Base-by-base conservation (phyloP, 148 eudicot species). In the Rhododendron ferrugineum region DNA sequence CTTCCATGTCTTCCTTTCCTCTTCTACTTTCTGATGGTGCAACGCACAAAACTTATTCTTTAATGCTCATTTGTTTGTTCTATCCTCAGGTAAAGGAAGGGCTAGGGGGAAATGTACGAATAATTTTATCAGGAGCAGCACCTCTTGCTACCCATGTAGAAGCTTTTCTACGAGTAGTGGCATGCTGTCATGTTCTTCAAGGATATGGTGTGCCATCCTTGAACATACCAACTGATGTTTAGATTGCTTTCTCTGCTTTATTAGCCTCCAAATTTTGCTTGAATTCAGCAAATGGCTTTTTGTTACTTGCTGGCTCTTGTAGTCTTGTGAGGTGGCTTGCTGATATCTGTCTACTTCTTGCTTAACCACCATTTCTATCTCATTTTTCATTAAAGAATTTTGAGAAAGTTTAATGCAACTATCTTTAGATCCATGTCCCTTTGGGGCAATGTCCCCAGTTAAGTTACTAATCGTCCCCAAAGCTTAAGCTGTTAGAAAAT, bases 121-220 rank as follows among this genome's bases (percentile, higher is more conserved):
- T 97, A 80, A 97, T 97, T 76, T 89, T 97, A 84, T 97, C 99
- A 84, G 99, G 99, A 89, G 99, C 98, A 82, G 99, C 99, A 22
- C 99, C 99, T 75, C 98, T 97, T 85, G 96, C 99, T 78, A 85
- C 92, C 66, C 99, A 97, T 87, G 96, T 97, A 36, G 98, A 97
- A 90, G 93, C 93, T 49, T 97, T 86, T 90, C 86, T 97, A 66
- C 93, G 95, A 85, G 99, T 97, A 37, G 98, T 95, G 34, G 91
- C 99, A 60, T 97, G 99, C 85, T 86, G 90, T 88, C 92, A 95
- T 91, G 98, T 97, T 54, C 93, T 97, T 80, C 99, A 97, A 92
- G 99, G 99, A 91, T 97, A 97, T 76, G 99, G 99, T 97, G 92
- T 83, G 87, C 30, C 8, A 80, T 54, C 13, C 50, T 83, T 72